Conservation (phyloP, 2,329 filamentous ascomycete genomes). For the Bimuria novae-zelandiae region DNA sequence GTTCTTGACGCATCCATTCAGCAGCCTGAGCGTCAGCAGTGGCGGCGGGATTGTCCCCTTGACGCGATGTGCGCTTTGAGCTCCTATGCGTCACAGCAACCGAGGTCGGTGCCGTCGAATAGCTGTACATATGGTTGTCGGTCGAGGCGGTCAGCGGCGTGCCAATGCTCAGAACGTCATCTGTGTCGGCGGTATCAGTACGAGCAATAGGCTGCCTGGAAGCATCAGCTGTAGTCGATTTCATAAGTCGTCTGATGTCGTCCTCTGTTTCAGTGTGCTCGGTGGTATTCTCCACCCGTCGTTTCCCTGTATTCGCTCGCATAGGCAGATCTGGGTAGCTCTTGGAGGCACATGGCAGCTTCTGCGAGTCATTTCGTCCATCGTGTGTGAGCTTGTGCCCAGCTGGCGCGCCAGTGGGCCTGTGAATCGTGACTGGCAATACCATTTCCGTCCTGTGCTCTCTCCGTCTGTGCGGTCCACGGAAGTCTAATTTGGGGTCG, state of each 20-base stretch:
- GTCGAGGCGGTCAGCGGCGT: conserved; percentile 50
- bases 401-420: conserved; percentile 35
- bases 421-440: conserved; percentile 28
- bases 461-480: conserved; percentile 27
- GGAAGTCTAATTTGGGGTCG: conserved; percentile 44
- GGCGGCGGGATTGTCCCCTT: conserved; percentile 40
- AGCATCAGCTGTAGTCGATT: conserved; percentile 24
- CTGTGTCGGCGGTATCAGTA: conserved; percentile 34
- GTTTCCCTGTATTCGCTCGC: conserved; percentile 40
- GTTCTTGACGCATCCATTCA: conserved; percentile 52
- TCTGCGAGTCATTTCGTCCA: conserved; percentile 18
- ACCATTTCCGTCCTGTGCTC: conserved; percentile 24
- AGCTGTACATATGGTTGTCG: conserved; percentile 43
- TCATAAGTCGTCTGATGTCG: conserved; percentile 26
- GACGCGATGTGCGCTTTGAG: conserved; percentile 49
- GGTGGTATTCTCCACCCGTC: conserved; percentile 30
- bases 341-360: conserved; percentile 22
- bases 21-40: conserved; percentile 46
- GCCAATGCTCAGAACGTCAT: conserved; percentile 39
- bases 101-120: conserved; percentile 50
- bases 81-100: conserved; percentile 45
- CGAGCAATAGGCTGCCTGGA: conserved; percentile 23
- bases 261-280: conserved; percentile 30
- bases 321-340: conserved; percentile 32
- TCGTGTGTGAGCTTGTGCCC: conserved; percentile 35